phyloP scores from a whole-genome alignment of 768 basidiomycete genomes.

The Imleria badia region DNA sequence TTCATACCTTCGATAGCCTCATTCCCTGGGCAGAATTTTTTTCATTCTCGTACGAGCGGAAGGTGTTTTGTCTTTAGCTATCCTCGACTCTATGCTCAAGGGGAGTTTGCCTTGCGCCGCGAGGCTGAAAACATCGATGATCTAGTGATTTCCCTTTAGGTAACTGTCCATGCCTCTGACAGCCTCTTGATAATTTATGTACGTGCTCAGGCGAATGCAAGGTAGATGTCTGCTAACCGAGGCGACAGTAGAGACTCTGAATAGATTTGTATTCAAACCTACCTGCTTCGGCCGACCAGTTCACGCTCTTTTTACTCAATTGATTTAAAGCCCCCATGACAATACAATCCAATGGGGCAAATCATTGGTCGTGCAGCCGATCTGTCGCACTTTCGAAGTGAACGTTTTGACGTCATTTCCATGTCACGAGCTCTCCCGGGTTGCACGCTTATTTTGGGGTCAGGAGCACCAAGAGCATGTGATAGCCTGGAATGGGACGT shows the following conservation, averaged over 20 bases:
- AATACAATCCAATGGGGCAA: background rate
- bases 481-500: too few relatives aligned
- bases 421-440: background rate
- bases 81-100: background rate
- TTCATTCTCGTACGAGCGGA: constrained; percentile 10
- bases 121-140: constrained; percentile 12
- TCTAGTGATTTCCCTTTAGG: background rate
- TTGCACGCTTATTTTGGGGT: background rate
- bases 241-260: background rate
- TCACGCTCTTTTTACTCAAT: background rate
- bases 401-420: background rate
- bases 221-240: background rate
- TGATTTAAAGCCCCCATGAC: background rate
- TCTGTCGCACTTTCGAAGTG: background rate
- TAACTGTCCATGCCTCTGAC: background rate
- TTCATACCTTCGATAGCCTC: constrained; percentile 26
- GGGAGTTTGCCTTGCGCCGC: background rate
- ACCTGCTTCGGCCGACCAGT: background rate
- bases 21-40: constrained; percentile 34
- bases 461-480: background rate
- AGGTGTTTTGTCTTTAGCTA: background rate
- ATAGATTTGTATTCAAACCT: background rate
- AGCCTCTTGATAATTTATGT: constrained; percentile 5
- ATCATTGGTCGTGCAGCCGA: background rate
- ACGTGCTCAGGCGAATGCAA: background rate